Evolutionary conservation across 2,329 filamentous ascomycete genomes (phyloP).

Genomic region (Calcarisporium arbuscula): DNA sequence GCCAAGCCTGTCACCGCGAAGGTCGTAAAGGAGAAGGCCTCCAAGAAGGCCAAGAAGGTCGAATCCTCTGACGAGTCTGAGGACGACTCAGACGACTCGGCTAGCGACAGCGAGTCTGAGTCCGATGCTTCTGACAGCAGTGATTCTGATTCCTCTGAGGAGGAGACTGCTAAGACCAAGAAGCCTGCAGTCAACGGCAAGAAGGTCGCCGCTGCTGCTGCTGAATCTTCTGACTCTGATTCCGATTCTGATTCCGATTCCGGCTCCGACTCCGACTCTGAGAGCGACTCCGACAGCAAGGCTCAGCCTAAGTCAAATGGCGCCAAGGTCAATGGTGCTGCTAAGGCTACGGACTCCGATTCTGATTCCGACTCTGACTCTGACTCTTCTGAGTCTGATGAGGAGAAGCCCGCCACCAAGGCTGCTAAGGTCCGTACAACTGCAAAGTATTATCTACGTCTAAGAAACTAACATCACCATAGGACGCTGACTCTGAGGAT

Average conservation of each 20-base stretch:
- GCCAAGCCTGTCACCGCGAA: constrained; percentile 56
- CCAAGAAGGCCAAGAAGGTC: constrained; percentile 45
- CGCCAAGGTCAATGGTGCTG: constrained; percentile 11
- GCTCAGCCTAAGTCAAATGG: constrained; percentile 19
- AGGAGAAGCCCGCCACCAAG: constrained; percentile 19
- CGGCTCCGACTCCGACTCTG: constrained; percentile 25
- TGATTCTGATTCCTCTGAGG: constrained; percentile 33
- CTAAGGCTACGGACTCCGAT: constrained; percentile 21
- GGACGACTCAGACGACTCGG: constrained; percentile 28
- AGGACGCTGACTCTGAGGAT: constrained; percentile 24
- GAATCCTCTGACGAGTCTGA: constrained; percentile 30
- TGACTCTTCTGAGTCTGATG: constrained; percentile 20
- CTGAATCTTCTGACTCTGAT: constrained; percentile 20
- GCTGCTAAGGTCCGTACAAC: constrained; percentile 14
- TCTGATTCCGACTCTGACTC: constrained; percentile 27
- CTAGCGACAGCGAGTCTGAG: constrained; percentile 26
- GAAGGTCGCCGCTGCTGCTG: constrained; percentile 19
- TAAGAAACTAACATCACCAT: no score
- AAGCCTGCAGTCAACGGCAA: constrained; percentile 27
- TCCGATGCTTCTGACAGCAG: constrained; percentile 17
- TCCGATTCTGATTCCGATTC: constrained; percentile 22
- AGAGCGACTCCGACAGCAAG: constrained; percentile 27
- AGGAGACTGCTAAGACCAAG: constrained; percentile 33
- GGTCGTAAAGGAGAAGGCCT: constrained; percentile 35
- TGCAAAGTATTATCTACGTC: not conserved